These are phyloP conservation scores for Sungouiozyma ichnusensis DNA, from an alignment of 805 yeast species.

Conservation along the genomic window DNA sequence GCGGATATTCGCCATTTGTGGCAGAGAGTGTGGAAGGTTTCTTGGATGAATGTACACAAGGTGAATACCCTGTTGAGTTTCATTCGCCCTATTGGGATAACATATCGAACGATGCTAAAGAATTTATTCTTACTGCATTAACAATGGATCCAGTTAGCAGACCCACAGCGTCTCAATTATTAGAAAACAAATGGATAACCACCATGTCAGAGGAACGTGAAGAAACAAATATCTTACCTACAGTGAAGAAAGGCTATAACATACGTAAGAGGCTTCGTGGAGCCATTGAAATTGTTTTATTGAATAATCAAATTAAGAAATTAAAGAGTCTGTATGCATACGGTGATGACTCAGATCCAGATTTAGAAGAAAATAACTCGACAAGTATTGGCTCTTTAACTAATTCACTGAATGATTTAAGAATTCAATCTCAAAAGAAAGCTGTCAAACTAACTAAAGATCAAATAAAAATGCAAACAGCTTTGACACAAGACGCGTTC, in stretches of 20 bases:
- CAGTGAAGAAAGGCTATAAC: constrained; percentile 68
- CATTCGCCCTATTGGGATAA: constrained; percentile 80
- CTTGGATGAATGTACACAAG: constrained; percentile 61
- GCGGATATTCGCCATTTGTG: constrained; percentile 88
- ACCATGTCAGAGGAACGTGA: constrained; percentile 34
- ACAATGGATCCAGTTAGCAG: constrained; percentile 57
- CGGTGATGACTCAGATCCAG: constrained; percentile 35
- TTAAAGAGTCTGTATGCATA: constrained; percentile 44
- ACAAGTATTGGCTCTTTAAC: constrained; percentile 15
- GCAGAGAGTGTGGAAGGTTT: constrained; percentile 78
- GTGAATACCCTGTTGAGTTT: constrained; percentile 68
- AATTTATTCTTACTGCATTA: constrained; percentile 62
- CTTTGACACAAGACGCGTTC: constrained; percentile 44
- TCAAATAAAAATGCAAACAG: constrained; percentile 27
- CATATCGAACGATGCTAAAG: constrained; percentile 70
- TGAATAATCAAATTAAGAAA: constrained; percentile 68
- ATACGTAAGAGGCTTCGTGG: constrained; percentile 77
- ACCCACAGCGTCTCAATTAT: constrained; percentile 55
- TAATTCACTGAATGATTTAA: constrained; percentile 10
- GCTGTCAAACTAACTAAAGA: constrained; percentile 6
- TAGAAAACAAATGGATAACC: constrained; percentile 69
- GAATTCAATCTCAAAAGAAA: constrained; percentile 6
- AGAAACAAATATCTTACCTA: constrained; percentile 64
- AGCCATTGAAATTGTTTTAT: constrained; percentile 74
- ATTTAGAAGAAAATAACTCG: constrained; percentile 19